Evolutionary conservation across 306 rosid species (phyloP), one percentile per base, ranked within the genome.

Genomic region (Sechiopsis laciniata): DNA sequence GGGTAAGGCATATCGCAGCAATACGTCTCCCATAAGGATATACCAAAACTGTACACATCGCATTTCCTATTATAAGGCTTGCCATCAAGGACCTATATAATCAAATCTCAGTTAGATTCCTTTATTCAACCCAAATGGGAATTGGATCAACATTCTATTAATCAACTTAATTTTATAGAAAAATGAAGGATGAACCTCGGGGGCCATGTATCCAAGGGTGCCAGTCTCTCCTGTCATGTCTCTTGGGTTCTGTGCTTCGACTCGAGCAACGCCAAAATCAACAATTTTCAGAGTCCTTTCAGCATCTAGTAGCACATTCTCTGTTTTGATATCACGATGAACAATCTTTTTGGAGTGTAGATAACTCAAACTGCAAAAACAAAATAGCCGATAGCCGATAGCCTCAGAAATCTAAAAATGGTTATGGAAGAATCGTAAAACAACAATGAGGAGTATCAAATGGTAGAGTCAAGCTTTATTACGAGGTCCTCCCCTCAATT

Each of bases 171-270:
- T 68, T 48, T 67, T 68, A 48, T 16, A 46, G 73, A 68, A 19
- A 13, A 67, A 67, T 14, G 45, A 21, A 35, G 57, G 1, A 11
- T 46, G 29, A 81, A 92, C 97, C 97, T 92, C 97, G 7, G 97
- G 97, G 11, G 97, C 95, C 97, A 92, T 92, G 77, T 92, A 92
- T 55, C 95, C 90, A 52, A 88, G 92, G 69, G 97, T 92, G 78
- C 97, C 96, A 72, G 97, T 92, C 85, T 92, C 96, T 48, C 97
- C 97, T 0, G 97, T 92, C 97, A 92, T 92, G 54, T 92, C 96
- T 75, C 80, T 56, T 9, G 92, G 96, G 66, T 92, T 92, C 75
- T 81, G 78, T 60, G 97, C 96, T 85, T 92, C 97, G 67, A 92
- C 90, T 8, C 97, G 87, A 68, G 97, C 97, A 80, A 89, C 97